Evolutionary conservation across 208 protist genomes (phyloP), one percentile per base, ranked within the genome.

Genomic region (Willaertia magna): DNA sequence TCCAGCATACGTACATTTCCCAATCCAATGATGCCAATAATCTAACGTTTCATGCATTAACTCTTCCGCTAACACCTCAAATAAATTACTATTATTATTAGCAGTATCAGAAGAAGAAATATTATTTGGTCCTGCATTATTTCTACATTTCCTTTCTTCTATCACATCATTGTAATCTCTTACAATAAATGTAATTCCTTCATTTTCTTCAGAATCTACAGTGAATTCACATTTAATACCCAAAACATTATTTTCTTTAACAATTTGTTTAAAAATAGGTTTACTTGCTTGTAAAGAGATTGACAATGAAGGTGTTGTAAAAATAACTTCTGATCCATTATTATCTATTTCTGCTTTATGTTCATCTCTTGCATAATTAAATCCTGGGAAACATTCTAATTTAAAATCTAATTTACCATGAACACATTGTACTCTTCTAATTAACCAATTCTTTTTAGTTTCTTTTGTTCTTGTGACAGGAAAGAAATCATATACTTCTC

Each of bases 21-120:
- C 44, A 20, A 92, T 34, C 90, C 90, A 92, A 4, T 87, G 87
- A 61, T 91, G 87, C 90, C 90, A 92, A 83, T 91, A 92, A 46
- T 88, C 79, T 1, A 90, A 30, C 6, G 89, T 91, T 16, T 59
- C 49, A 14, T 61, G 43, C 3, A 91, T 88, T 20, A 89, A 20
- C 20, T 82, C 16, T 1, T 89, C 52, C 12, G 40, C 30, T 55
- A 11, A 22, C 49, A 55, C 49, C 4, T 82, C 30, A 30, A 30
- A 51, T 47, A n/a, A n/a, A n/a, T n/a, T n/a, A n/a, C n/a, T n/a
- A n/a, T n/a, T n/a, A n/a, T n/a, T n/a, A n/a, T n/a, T n/a, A n/a
- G n/a, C n/a, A n/a, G n/a, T n/a, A n/a, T n/a, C n/a, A n/a, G n/a
- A n/a, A n/a, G n/a, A n/a, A n/a, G n/a, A n/a, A n/a, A n/a, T n/a